Percentiles rank a stretch among this genome's conserved stretches.
Evolutionary conservation across 805 yeast genomes (phyloP).

Genomic region (Ogataea trehalophila): DNA sequence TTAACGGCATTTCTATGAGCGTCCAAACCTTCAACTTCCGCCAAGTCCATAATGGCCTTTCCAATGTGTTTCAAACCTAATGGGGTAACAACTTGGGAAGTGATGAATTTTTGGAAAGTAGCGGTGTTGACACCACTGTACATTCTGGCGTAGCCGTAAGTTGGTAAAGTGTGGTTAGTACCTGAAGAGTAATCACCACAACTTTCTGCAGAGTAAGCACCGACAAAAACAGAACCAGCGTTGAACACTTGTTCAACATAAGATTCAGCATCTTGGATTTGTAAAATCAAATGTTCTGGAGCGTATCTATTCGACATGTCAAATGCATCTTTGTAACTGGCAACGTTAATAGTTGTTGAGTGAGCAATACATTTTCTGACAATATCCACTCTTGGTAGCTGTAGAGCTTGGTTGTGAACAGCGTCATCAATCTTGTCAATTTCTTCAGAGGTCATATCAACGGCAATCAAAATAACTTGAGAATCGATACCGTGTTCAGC

Average conservation of each 20-base stretch:
- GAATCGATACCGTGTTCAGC: constrained; percentile 99
- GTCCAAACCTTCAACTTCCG: constrained; percentile 94
- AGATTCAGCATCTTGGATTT: constrained; percentile 70
- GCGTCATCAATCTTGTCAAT: constrained; percentile 73
- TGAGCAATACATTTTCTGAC: constrained; percentile 90
- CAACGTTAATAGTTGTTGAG: constrained; percentile 74
- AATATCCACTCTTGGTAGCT: constrained; percentile 87
- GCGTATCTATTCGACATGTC: constrained; percentile 87
- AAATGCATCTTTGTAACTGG: constrained; percentile 73
- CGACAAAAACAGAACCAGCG: constrained; percentile 97
- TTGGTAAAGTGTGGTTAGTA: constrained; percentile 97
- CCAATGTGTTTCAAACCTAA: constrained; percentile 87
- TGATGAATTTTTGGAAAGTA: constrained; percentile 91
- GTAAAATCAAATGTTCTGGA: constrained; percentile 96
- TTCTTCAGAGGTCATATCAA: constrained; percentile 56
- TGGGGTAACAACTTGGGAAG: constrained; percentile 85
- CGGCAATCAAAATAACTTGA: constrained; percentile 89
- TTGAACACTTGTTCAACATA: constrained; percentile 74
- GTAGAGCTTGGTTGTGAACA: constrained; percentile 75
- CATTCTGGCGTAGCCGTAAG: constrained; percentile 97
- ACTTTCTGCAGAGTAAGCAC: constrained; percentile 93
- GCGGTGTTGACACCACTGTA: constrained; percentile 96
- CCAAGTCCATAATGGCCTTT: constrained; percentile 93
- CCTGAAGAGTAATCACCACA: constrained; percentile 99
- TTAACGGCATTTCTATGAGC: constrained; percentile 97